These are phyloP conservation scores for Prunus yedoensis DNA, from an alignment of 331 rosid species.

Conservation along the genomic window DNA sequence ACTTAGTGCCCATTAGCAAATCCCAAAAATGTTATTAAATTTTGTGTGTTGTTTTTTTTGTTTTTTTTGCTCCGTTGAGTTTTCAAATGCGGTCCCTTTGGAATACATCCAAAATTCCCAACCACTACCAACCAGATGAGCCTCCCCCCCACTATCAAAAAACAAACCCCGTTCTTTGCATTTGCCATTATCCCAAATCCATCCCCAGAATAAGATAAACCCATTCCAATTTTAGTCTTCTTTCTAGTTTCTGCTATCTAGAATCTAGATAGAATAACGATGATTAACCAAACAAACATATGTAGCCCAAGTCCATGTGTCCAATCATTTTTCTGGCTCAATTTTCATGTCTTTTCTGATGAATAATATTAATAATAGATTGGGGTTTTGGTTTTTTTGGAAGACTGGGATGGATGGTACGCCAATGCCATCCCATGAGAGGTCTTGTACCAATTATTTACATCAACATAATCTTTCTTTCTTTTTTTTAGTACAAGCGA, in stretches of 20 bases:
- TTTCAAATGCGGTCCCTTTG: constrained; percentile 45
- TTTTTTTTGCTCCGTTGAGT: constrained; percentile 26
- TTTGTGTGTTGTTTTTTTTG: background rate
- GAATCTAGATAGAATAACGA: no score
- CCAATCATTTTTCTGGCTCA: constrained; percentile 44
- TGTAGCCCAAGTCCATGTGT: constrained; percentile 39
- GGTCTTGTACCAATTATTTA: no score
- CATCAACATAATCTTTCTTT: constrained; percentile 1
- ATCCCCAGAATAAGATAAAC: constrained; percentile 32
- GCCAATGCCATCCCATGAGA: no score
- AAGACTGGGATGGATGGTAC: no score
- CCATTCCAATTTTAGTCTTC: background rate
- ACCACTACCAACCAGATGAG: constrained; percentile 35
- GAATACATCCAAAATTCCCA: constrained; percentile 64
- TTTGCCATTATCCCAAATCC: constrained; percentile 40
- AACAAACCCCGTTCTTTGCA: constrained; percentile 43
- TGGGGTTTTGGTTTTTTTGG: constrained; percentile 23
- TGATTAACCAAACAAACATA: constrained; percentile 35
- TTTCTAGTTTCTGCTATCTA: no score
- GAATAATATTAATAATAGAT: constrained; percentile 9
- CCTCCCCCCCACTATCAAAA: constrained; percentile 38
- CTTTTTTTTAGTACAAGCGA: background rate
- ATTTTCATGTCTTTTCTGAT: constrained; percentile 33
- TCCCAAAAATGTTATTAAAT: constrained; percentile 33
- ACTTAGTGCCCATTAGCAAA: constrained; percentile 46